Evolutionary conservation across 768 basidiomycete species (phyloP).

Genomic region (Podaxis carcinomalis): DNA sequence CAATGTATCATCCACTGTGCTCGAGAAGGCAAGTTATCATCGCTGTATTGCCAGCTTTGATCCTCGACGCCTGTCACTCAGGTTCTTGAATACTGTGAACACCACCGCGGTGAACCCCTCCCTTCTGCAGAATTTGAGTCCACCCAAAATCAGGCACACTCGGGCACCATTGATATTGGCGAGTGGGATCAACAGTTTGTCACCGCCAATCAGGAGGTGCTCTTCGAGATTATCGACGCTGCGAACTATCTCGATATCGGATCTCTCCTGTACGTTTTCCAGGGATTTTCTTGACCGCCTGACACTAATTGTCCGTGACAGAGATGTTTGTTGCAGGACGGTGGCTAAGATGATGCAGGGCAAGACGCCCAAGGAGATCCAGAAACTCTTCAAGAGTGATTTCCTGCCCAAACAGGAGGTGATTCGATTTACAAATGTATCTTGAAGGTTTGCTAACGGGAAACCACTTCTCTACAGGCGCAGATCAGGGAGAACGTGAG

Average conservation of each 20-base stretch:
- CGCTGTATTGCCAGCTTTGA: constrained; percentile 5
- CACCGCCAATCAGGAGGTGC: constrained; percentile 98
- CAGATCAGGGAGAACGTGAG: constrained; percentile 99
- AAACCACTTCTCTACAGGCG: constrained; percentile 43
- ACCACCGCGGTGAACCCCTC: constrained; percentile 96
- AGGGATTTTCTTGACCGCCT: not conserved
- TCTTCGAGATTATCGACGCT: constrained; percentile 98
- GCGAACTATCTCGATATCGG: constrained; percentile 99
- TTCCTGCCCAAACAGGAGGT: constrained; percentile 99
- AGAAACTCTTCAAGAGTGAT: constrained; percentile 81
- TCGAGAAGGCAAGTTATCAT: constrained; percentile 76
- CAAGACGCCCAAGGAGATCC: constrained; percentile 98
- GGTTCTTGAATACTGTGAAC: constrained; percentile 99
- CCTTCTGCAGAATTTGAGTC: constrained; percentile 79
- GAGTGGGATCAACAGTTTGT: constrained; percentile 99
- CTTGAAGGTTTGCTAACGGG: constrained; percentile 12
- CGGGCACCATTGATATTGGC: constrained; percentile 95
- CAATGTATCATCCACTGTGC: constrained; percentile 87
- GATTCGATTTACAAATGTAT: constrained; percentile 16
- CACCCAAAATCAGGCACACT: constrained; percentile 88
- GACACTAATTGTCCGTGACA: constrained; percentile 24
- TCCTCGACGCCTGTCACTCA: constrained; percentile 27
- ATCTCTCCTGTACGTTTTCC: constrained; percentile 75
- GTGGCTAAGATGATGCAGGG: constrained; percentile 99
- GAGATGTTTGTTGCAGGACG: constrained; percentile 97